Base-by-base conservation (phyloP, 108 stramenopile genomes). In the Discostella stelligeroides region DNA sequence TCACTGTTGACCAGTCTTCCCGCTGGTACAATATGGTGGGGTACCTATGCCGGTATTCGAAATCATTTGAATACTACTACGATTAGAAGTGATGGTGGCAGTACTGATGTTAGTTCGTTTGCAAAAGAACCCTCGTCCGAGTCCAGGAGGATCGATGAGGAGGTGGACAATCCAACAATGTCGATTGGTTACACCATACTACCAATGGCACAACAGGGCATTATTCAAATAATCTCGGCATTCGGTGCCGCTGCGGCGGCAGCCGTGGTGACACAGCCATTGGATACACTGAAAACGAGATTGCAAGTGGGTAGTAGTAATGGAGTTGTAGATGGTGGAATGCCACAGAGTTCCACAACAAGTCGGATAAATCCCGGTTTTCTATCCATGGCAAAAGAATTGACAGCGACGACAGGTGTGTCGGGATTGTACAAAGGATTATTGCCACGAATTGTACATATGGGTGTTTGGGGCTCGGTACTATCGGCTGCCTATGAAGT, bases 21-120 rank as follows among this genome's bases (percentile, higher is more conserved):
- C n/a, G 62, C 81, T 15, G 84, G 84, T 20, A 75, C 58, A 40
- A 65, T 82, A 13, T 85, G 84, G 84, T 85, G 84, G 84, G 84
- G 76, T 7, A 73, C 71, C 1, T 85, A 85, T 55, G 66, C 67
- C 46, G 81, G 84, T 40, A 48, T 51, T 20, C 79, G 80, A 55
- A 70, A 84, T 43, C 38, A 24, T 28, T 30, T 38, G 40, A 46
- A 51, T 2, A 50, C 24, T 30, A 11, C 0, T 60, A 55, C 30
- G 63, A 50, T 49, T 39, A 43, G 12, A 23, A n/a, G n/a, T n/a
- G n/a, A n/a, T n/a, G n/a, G n/a, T n/a, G n/a, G n/a, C n/a, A n/a
- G n/a, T n/a, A n/a, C n/a, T n/a, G n/a, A n/a, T n/a, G n/a, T n/a
- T n/a, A n/a, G n/a, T n/a, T n/a, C n/a, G n/a, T n/a, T n/a, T n/a